Evolutionary conservation across 345 rosid genomes (phyloP), one percentile per base, ranked within the genome.

Genomic region (Nephelium lappaceum): DNA sequence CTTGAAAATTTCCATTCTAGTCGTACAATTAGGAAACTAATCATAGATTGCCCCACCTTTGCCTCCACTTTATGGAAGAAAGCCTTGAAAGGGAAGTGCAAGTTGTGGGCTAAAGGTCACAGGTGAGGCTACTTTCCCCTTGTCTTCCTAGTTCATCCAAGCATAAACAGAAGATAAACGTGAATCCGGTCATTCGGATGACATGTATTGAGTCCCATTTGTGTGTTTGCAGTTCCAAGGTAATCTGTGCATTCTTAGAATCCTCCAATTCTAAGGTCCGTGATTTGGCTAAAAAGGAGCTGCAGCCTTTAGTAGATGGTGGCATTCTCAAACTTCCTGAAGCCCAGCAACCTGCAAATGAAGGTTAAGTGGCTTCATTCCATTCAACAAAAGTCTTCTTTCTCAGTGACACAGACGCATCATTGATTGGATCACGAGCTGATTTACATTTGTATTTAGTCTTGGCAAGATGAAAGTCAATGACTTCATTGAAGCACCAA

Each of bases 1-100:
- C 89, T 93, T 23, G 97, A 92, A 83, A 88, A 90, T 84, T 92
- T 92, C 82, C 97, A 95, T 79, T 91, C 97, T 36, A 92, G 92
- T 80, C 88, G 97, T 64, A 88, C 91, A 45, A 87, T 93, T 81
- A 89, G 97, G 84, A 93, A 92, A 83, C 87, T 92, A 67, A 77
- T 93, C 73, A 67, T 95, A 77, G 91, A 90, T 31, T 81, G 91
- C 85, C 87, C 99, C 23, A 51, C 79, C 23, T 91, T 95, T 73
- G 97, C 97, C 18, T 66, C 86, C 73, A 87, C 84, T 24, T 87
- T 95, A 61, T 95, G 91, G 93, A 83, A 83, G 83, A 88, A 87
- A 72, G 96, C 97, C 21, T 83, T 95, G 87, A 80, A 84, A 81
- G 95, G 95, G 80, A 91, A 90, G 25, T 87, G 90, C 76, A 71